phyloP scores from a whole-genome alignment of 2,329 filamentous ascomycete genomes.

The Alternaria sp. region DNA sequence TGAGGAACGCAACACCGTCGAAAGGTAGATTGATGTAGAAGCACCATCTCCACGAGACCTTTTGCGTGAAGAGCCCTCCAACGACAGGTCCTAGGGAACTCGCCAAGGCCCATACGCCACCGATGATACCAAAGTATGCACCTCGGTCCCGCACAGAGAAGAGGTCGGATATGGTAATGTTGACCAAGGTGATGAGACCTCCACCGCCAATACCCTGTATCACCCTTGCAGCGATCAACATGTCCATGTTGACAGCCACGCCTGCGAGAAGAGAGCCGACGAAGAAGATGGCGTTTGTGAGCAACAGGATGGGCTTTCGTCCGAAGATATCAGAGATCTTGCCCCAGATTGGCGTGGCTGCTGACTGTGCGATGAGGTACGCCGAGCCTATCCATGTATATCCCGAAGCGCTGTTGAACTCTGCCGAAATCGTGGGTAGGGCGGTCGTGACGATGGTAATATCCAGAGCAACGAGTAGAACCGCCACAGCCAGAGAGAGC shows the following conservation, averaged over 20 bases:
- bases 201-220: constrained; percentile 70
- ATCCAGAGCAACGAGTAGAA: constrained; percentile 67
- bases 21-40: constrained; percentile 70
- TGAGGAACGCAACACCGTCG: constrained; percentile 64
- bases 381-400: constrained; percentile 63
- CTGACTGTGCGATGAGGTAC: constrained; percentile 58
- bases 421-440: constrained; percentile 64
- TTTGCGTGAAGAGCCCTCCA: constrained; percentile 70
- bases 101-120: constrained; percentile 71
- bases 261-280: constrained; percentile 67
- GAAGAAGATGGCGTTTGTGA: constrained; percentile 68
- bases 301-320: constrained; percentile 66
- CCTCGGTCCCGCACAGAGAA: constrained; percentile 66
- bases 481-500: constrained; percentile 58
- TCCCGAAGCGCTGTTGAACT: constrained; percentile 58
- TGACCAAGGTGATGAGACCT: constrained; percentile 68
- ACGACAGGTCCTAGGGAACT: constrained; percentile 70
- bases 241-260: constrained; percentile 63
- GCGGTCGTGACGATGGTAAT: constrained; percentile 69
- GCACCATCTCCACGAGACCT: constrained; percentile 66
- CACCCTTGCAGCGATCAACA: constrained; percentile 67
- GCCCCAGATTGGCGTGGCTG: constrained; percentile 64
- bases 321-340: constrained; percentile 73
- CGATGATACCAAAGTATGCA: constrained; percentile 69
- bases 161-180: constrained; percentile 68